These are phyloP conservation scores for Talaromyces funiculosus DNA, from an alignment of 2,329 filamentous ascomycete species.

Conservation along the genomic window DNA sequence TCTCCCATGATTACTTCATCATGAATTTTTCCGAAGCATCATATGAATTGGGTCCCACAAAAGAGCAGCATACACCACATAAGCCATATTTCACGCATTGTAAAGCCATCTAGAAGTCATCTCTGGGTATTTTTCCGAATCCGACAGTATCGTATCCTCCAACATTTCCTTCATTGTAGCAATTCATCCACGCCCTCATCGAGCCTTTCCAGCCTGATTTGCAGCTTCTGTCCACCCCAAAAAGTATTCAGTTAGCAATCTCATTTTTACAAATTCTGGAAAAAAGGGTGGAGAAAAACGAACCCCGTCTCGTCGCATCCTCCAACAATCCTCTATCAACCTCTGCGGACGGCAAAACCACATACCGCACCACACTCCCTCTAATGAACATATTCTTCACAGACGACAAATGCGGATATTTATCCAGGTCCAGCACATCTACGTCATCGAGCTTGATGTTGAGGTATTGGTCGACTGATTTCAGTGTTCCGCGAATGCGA, in stretches of 20 bases:
- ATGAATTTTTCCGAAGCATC: background rate
- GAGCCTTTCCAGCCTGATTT: slow-evolving; percentile 46
- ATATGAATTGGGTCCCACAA: background rate
- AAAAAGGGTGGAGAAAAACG: slow-evolving; percentile 18
- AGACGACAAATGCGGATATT: slow-evolving; percentile 85
- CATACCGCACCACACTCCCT: slow-evolving; percentile 86
- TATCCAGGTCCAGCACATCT: slow-evolving; percentile 82
- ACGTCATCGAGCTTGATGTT: slow-evolving; percentile 99
- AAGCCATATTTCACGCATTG: background rate
- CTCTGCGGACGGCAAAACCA: slow-evolving; percentile 74
- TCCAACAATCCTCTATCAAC: slow-evolving; percentile 84
- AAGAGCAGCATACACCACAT: background rate
- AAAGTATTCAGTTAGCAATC: background rate
- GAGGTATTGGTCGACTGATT: slow-evolving; percentile 96
- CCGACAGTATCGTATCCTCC: background rate
- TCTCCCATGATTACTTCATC: background rate
- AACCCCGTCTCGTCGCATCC: slow-evolving; percentile 84
- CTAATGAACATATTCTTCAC: slow-evolving; percentile 96
- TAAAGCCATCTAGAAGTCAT: background rate
- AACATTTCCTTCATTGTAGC: background rate
- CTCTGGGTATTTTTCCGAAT: background rate
- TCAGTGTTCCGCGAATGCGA: slow-evolving; percentile 88
- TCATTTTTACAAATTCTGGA: background rate
- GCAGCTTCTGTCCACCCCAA: slow-evolving; percentile 40
- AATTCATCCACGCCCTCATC: slow-evolving; percentile 22